Conservation (phyloP, 176 grass and related monocot genomes). For the Cymbopogon citratus region DNA sequence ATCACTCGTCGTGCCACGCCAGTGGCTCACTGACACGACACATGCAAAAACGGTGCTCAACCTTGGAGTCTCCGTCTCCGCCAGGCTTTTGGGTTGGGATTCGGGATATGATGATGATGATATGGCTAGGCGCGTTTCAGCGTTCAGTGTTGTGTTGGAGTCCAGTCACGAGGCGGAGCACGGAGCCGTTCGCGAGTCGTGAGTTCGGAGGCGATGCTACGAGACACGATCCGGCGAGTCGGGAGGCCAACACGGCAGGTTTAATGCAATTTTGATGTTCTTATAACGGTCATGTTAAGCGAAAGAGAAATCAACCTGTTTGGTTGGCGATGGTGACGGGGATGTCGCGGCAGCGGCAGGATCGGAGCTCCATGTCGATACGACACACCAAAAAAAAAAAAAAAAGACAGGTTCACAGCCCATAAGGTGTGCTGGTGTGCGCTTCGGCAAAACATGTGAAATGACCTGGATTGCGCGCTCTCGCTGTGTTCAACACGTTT, state of each 20-base stretch:
- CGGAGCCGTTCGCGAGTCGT: no score
- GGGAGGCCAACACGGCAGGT: no score
- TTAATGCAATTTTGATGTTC: no score
- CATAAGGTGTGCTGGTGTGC: no score
- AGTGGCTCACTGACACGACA: background rate
- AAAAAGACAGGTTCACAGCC: background rate
- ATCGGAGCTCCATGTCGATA: background rate
- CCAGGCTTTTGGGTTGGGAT: background rate
- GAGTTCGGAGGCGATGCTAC: no score
- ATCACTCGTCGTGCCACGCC: no score
- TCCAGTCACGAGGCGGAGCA: no score
- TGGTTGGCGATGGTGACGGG: background rate
- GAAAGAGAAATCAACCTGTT: background rate
- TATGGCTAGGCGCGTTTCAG: no score
- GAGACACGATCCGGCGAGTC: no score
- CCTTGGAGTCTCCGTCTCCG: conserved; percentile 9
- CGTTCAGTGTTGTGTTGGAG: no score
- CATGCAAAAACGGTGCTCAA: background rate
- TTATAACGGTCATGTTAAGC: background rate
- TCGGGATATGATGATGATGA: no score
- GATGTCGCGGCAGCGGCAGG: background rate
- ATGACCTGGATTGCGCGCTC: background rate
- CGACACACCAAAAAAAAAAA: no score
- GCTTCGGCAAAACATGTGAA: background rate
- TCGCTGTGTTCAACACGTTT: background rate